Evolutionary conservation across 2,329 filamentous ascomycete genomes (phyloP), one percentile per base, ranked within the genome.

Genomic region (Elsinoe arachidis): DNA sequence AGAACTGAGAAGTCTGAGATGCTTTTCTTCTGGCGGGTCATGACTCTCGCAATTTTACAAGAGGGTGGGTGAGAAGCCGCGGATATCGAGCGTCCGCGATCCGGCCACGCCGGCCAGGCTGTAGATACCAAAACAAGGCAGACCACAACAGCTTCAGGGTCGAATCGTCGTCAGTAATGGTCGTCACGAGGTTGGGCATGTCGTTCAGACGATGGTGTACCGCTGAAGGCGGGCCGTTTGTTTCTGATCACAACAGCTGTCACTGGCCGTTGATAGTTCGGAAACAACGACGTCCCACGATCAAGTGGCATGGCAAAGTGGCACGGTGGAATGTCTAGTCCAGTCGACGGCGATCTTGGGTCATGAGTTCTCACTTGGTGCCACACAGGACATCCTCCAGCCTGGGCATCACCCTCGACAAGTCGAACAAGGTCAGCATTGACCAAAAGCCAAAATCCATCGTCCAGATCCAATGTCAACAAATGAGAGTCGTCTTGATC

Each of bases 191-290:
- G 44, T 49, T 49, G 44, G 44, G 9, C 15, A 49, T 49, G 30
- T 49, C 44, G 44, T 49, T 49, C 23, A n/a, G n/a, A 9, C 49
- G 30, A 21, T 53, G 49, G 23, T 30, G 17, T 53, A n/a, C 34
- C 23, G 49, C 49, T 38, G 15, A 37, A 15, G 38, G 19, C 49
- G 49, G 49, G n/a, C 49, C 49, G 33, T 39, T 33, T 53, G 49
- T 53, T 53, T 53, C 49, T 39, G 35, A 53, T 35, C 49, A 53
- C 49, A 53, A 53, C 34, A 39, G 34, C 34, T 53, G 34, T 53
- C 49, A 39, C 11, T 33, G 46, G 15, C 33, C 49, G 49, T 53
- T 34, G 49, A 39, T 46, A 46, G 41, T 23, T 46, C 41, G 41
- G 34, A 35, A 17, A 51, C 49, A 52, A 34, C 15, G 26, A 46